Evolutionary conservation across 768 basidiomycete species (phyloP), one percentile per base, ranked within the genome.

Genomic region (Auricularia sp.): DNA sequence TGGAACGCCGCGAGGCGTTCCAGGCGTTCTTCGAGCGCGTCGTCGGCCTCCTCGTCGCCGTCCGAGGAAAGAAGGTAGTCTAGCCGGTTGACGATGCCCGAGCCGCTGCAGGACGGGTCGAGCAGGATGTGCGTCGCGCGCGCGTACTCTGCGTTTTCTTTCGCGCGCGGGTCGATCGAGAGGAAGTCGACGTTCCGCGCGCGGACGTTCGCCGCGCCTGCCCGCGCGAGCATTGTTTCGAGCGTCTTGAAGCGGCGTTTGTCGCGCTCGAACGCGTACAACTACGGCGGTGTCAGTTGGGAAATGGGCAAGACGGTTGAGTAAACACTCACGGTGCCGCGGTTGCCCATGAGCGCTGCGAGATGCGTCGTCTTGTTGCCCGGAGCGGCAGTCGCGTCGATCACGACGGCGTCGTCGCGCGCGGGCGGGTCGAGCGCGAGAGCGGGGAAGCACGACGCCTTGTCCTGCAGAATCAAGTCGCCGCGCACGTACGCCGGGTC

Each of bases 331-430:
- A 93, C 95, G 76, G 86, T 90, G 70, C 93, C 92, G 72, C 83
- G 82, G 68, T 87, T 88, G 18, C 78, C 72, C 90, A 98, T 92
- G 54, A 98, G 77, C 29, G 94, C 92, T 68, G 91, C 90, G 29
- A 98, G 75, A 74, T 96, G 93, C 7, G 93, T 90, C 1, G 97
- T 98, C 77, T 99, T 99, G 77, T 99, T 99, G 0, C 97, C 97
- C 0, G 97, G 97, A 1, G 97, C 97, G 47, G 94, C 90, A 11
- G 94, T 98, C 12, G 93, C 94, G 74, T 98, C 96, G 47, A 98
- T 89, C 36, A 93, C 90, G 59, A 82, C 78, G 63, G 77, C 74
- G 51, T 79, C 73, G 23, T 83, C 78, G 21, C 71, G 73, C 1
- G 78, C 75, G 11, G 87, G 88, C 53, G 91, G 90, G 23, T 85